Base-by-base conservation (phyloP, 192 early-diverging fungal species). In the Gaertneriomyces semiglobifer region DNA sequence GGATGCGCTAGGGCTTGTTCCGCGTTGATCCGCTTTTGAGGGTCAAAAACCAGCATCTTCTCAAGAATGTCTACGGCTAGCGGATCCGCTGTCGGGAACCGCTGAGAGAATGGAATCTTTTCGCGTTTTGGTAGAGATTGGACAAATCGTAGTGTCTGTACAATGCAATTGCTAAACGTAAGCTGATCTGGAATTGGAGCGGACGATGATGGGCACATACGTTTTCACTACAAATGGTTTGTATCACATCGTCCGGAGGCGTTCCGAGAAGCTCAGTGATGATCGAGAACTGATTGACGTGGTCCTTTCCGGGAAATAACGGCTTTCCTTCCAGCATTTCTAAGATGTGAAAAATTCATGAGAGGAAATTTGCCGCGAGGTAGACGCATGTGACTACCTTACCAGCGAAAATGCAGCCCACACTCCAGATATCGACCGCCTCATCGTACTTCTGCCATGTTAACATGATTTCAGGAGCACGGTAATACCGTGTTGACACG, bases 381-480 rank as follows among this genome's bases (percentile, higher is more conserved):
- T 18, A 16, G 40, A 19, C n/a, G 12, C 16, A 38, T 20, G 5
- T 11, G 12, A 48, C 39, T 14, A 39, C 53, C 58, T 1, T 68
- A 73, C 94, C 94, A 45, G 71, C 92, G 64, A 96, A 89, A 62
- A 96, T 96, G 76, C 94, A 96, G 40, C 94, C 94, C 2, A 88
- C 80, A 80, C 90, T 92, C 94, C 94, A 96, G 62, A 96, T 91
- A 73, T 96, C 94, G 7, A 96, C 93, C 73, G 92, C 94, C 48
- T 94, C 90, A 53, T 94, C 93, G 79, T 98, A 98, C 66, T 92
- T 93, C 74, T 95, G 93, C 90, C 93, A 95, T 42, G 93, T 93
- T 53, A 98, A 79, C 94, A 98, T 95, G 70, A 98, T 96, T 64
- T 98, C 96, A 41, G 96, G 96, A 9, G 96, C 94, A 64, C 96